Evolutionary conservation across 2,329 filamentous ascomycete genomes (phyloP), one percentile per base, ranked within the genome.

Genomic region (Penicillium olsonii): DNA sequence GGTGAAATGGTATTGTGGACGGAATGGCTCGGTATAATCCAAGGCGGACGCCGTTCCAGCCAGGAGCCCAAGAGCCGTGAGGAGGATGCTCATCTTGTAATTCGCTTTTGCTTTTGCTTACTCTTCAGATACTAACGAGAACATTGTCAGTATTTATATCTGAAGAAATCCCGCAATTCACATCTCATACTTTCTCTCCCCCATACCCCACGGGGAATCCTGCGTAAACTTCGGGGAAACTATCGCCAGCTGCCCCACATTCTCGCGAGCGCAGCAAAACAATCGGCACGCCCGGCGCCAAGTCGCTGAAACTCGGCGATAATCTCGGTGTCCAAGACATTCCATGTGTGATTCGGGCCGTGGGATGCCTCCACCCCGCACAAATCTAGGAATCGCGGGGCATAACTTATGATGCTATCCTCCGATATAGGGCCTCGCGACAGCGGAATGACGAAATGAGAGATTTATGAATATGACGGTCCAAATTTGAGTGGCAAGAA

Each of bases 1-100:
- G 6, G 44, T 53, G 26, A 53, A 50, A 39, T 53, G 47, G n/a
- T 45, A 48, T 42, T 50, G 53, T n/a, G 46, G 38, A 20, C 47
- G 48, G 24, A 44, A 45, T 17, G 42, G 44, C 17, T 54, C 43
- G 33, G 45, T 44, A 48, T 53, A 48, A 37, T 15, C 34, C n/a
- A 39, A n/a, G 14, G 44, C 49, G 22, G 26, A 43, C 11, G 39
- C 45, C 24, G 49, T 31, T 8, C 49, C 39, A n/a, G 51, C 51
- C 6, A 52, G 33, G 20, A 54, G 42, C n/a, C 27, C 45, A 2
- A 40, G 19, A 8, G 40, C 29, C 29, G 34, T 19, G 7, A 33
- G 11, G 29, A 35, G 44, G 11, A 24, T 26, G 5, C 42, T 19
- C 51, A 51, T 51, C 5, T 27, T 47, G 18, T 5, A 24, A 19